These are phyloP conservation scores for Mortierella antarctica DNA, from an alignment of 192 early-diverging fungal genomes.

Conservation along the genomic window DNA sequence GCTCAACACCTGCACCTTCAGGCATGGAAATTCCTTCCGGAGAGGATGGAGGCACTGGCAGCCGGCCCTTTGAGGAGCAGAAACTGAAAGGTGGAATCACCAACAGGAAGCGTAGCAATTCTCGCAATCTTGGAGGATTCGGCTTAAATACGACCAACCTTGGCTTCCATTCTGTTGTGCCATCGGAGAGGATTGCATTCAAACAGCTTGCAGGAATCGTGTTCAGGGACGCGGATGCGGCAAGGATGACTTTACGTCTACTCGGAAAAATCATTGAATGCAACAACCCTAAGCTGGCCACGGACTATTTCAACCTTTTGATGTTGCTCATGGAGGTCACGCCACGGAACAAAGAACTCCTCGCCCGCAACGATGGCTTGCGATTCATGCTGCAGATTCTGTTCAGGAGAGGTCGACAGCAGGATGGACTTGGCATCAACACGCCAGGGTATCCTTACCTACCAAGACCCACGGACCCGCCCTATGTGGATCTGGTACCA, in stretches of 20 bases:
- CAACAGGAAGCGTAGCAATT: slow-evolving; percentile 55
- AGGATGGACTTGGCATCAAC: slow-evolving; percentile 20
- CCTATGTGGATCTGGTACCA: slow-evolving; percentile 56
- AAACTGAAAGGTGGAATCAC: slow-evolving; percentile 19
- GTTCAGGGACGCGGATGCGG: slow-evolving; percentile 53
- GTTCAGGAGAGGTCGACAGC: slow-evolving; percentile 43
- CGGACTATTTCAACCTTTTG: slow-evolving; percentile 50
- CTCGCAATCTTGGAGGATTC: slow-evolving; percentile 54
- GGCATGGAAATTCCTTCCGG: not conserved
- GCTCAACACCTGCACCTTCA: slow-evolving; percentile 18
- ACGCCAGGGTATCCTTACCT: slow-evolving; percentile 26
- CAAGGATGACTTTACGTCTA: slow-evolving; percentile 52
- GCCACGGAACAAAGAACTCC: slow-evolving; percentile 56
- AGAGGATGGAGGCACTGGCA: slow-evolving; percentile 4
- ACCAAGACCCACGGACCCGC: slow-evolving; percentile 29
- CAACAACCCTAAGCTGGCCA: slow-evolving; percentile 49
- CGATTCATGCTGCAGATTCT: slow-evolving; percentile 53
- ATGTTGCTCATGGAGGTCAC: slow-evolving; percentile 59
- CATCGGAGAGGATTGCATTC: slow-evolving; percentile 40
- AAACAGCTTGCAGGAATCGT: slow-evolving; percentile 51
- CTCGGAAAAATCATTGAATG: slow-evolving; percentile 42
- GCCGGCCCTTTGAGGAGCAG: slow-evolving; percentile 1
- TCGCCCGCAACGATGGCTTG: slow-evolving; percentile 46
- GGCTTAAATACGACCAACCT: slow-evolving; percentile 53
- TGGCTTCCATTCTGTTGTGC: slow-evolving; percentile 37